Evolutionary conservation across 2,329 filamentous ascomycete genomes (phyloP).

Genomic region (Aspergillus calidoustus): DNA sequence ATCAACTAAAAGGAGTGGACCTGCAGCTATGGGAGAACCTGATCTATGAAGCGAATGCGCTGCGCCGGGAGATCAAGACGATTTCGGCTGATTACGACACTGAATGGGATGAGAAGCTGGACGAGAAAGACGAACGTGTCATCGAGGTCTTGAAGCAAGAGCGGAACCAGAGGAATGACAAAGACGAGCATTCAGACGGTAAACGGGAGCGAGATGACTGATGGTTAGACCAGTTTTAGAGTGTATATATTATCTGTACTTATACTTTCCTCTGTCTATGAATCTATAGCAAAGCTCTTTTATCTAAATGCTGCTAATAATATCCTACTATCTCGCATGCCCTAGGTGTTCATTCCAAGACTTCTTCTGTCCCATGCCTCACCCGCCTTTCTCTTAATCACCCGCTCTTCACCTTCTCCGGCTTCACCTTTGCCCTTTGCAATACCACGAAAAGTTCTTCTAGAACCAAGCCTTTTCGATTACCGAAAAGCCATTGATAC

Average conservation of each 20-base stretch:
- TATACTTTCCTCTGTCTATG: not conserved
- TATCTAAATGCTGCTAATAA: not conserved
- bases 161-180: constrained; percentile 42
- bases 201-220: constrained; percentile 38
- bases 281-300: not conserved
- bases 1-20: constrained; percentile 76
- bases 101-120: constrained; percentile 79
- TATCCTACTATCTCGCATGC: too few species aligned
- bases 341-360: too few species aligned
- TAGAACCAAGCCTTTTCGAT: too few species aligned
- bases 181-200: constrained; percentile 31
- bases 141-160: constrained; percentile 58
- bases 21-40: constrained; percentile 75
- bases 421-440: too few species aligned
- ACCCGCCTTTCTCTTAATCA: too few species aligned
- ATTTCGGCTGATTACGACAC: constrained; percentile 88
- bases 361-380: too few species aligned
- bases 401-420: too few species aligned
- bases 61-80: constrained; percentile 77
- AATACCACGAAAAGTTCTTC: too few species aligned
- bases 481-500: too few species aligned
- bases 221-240: not conserved
- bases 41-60: constrained; percentile 76
- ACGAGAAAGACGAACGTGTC: constrained; percentile 69
- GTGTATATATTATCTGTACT: constrained; percentile 2